phyloP scores from a whole-genome alignment of 2,329 filamentous ascomycete species.

The Trichoderma sp. region DNA sequence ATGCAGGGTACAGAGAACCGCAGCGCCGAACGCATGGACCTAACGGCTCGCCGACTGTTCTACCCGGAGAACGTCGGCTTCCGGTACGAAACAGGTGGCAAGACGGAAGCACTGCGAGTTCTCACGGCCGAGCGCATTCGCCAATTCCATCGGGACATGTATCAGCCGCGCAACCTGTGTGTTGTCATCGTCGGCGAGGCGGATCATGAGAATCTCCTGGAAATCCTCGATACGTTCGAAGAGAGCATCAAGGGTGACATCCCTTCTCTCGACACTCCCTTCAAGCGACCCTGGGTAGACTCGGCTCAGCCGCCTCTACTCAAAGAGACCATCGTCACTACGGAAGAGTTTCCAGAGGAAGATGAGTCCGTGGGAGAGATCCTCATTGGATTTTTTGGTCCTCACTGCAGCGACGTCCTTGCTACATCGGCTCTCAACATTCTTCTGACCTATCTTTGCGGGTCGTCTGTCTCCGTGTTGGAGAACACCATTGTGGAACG shows the following conservation, averaged over 20 bases:
- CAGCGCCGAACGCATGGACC: constrained; percentile 82
- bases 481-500: constrained; percentile 92
- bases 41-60: constrained; percentile 74
- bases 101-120: constrained; percentile 87
- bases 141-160: constrained; percentile 95
- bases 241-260: constrained; percentile 81
- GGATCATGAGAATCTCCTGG: constrained; percentile 76
- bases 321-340: constrained; percentile 71
- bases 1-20: constrained; percentile 96
- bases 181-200: constrained; percentile 91
- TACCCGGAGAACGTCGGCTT: constrained; percentile 92
- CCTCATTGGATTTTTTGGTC: constrained; percentile 82
- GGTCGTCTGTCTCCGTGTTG: constrained; percentile 87
- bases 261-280: constrained; percentile 71
- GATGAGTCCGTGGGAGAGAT: constrained; percentile 93
- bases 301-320: constrained; percentile 76
- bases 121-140: constrained; percentile 88
- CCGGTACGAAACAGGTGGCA: constrained; percentile 95
- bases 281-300: constrained; percentile 88
- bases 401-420: constrained; percentile 71
- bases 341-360: constrained; percentile 90
- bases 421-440: constrained; percentile 75
- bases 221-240: constrained; percentile 86
- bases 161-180: constrained; percentile 93
- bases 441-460: constrained; percentile 82